Conservation (phyloP, 2,329 filamentous ascomycete species). For the Zelopaecilomyces penicillatus region DNA sequence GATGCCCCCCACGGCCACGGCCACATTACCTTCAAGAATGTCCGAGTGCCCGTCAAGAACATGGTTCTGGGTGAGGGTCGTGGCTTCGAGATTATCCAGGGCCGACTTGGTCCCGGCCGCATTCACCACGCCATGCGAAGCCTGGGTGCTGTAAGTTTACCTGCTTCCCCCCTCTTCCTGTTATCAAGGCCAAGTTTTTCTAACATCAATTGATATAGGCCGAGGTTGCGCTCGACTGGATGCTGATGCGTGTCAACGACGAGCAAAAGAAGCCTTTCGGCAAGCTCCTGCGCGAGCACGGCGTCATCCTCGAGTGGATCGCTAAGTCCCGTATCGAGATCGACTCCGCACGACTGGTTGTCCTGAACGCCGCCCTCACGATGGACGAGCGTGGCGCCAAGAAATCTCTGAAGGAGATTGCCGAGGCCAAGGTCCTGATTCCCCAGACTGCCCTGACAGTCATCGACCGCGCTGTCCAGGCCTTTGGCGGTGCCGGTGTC, state of each 20-base stretch:
- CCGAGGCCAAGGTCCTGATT: conserved; percentile 87
- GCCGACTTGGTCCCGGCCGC: conserved; percentile 85
- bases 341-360: conserved; percentile 79
- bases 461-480: conserved; percentile 90
- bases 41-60: conserved; percentile 74
- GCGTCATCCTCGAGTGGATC: conserved; percentile 91
- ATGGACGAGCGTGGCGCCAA: conserved; percentile 89
- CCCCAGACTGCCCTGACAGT: conserved; percentile 75
- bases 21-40: conserved; percentile 81
- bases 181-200: too few species aligned
- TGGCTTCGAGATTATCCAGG: conserved; percentile 98
- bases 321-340: conserved; percentile 90
- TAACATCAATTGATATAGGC: conserved; percentile 36
- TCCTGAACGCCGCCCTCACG: conserved; percentile 89
- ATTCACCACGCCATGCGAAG: conserved; percentile 98
- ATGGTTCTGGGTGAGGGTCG: conserved; percentile 88
- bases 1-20: conserved; percentile 98
- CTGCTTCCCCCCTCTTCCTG: background rate
- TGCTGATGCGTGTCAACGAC: conserved; percentile 92
- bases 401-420: conserved; percentile 84
- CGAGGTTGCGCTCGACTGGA: conserved; percentile 87
- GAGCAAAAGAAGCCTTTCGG: conserved; percentile 84
- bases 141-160: conserved; percentile 63
- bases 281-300: conserved; percentile 78
- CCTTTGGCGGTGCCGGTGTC: conserved; percentile 84